phyloP scores from a whole-genome alignment of 257 asterid genomes.

The Solanum lignicaule region DNA sequence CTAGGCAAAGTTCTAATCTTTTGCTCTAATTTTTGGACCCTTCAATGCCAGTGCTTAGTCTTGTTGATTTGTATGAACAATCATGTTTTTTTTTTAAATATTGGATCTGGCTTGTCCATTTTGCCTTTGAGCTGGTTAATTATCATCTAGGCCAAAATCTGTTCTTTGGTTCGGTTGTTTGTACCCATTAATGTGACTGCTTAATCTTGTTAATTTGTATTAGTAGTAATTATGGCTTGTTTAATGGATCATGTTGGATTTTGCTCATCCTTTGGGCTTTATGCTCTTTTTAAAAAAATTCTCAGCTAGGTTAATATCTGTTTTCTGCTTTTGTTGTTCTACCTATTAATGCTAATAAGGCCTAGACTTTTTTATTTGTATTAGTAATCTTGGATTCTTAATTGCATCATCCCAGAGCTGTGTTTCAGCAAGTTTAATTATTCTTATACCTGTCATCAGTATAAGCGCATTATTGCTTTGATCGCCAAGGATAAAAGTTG shows the following conservation, averaged over 20 bases:
- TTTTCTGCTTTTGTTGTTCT: background rate
- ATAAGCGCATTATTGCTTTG: background rate
- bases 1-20: background rate
- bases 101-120: background rate
- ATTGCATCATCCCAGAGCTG: constrained; percentile 1
- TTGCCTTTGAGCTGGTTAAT: background rate
- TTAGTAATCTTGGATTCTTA: background rate
- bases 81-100: background rate
- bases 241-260: background rate
- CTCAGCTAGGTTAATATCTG: background rate
- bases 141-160: background rate
- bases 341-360: background rate
- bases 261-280: background rate
- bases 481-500: background rate
- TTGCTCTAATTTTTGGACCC: background rate
- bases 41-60: background rate
- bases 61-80: background rate
- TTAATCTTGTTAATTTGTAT: background rate
- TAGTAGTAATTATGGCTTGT: background rate
- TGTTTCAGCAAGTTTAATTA: background rate
- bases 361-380: background rate
- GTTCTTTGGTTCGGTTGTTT: background rate
- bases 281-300: background rate
- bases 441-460: background rate
- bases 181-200: background rate